Evolutionary conservation across 345 rosid genomes (phyloP).

Genomic region (Syzygium grande): DNA sequence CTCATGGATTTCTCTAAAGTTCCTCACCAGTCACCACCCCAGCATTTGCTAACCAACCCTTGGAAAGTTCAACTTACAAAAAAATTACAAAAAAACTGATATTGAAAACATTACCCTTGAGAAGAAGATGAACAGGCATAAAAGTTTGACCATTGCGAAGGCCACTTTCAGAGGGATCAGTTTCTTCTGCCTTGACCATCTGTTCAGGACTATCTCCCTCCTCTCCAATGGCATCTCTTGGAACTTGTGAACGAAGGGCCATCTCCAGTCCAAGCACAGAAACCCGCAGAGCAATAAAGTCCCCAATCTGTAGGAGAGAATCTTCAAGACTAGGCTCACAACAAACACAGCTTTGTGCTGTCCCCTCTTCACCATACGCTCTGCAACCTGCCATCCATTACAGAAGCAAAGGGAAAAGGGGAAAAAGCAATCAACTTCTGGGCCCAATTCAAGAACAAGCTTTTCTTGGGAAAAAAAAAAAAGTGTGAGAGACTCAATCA

Average conservation of each 20-base stretch:
- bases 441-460: neutral
- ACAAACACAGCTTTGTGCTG: conserved; percentile 21
- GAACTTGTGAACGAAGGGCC: conserved; percentile 73
- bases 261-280: conserved; percentile 38
- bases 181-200: conserved; percentile 41
- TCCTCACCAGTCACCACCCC: neutral
- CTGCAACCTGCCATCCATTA: conserved; percentile 50
- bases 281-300: conserved; percentile 63
- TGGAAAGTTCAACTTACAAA: neutral
- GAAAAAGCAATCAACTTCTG: neutral
- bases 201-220: conserved; percentile 45
- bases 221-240: conserved; percentile 44
- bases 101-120: neutral
- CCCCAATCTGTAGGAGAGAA: conserved; percentile 59
- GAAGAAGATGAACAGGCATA: conserved; percentile 14
- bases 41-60: neutral
- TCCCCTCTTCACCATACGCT: conserved; percentile 35
- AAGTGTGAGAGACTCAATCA: neutral
- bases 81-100: neutral
- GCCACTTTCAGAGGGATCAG: conserved; percentile 35
- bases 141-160: conserved; percentile 43
- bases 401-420: neutral
- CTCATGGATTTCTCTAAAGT: neutral
- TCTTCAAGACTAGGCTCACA: conserved; percentile 26
- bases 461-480: neutral